Evolutionary conservation across 495 filamentous ascomycete genomes (phyloP), one percentile per base, ranked within the genome.

Genomic region (Neurospora pannonica): DNA sequence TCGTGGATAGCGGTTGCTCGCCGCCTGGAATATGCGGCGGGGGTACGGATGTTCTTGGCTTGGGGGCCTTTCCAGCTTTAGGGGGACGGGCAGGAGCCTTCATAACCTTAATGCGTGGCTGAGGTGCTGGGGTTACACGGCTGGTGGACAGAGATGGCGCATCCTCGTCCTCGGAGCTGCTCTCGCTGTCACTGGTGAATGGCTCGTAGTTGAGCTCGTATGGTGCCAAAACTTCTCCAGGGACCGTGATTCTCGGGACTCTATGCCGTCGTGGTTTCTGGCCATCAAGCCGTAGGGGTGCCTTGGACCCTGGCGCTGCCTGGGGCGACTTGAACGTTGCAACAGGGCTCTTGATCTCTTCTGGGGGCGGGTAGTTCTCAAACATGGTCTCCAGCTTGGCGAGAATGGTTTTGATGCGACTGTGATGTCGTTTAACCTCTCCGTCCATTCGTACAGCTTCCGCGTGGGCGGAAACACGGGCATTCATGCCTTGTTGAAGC

Each of bases 361-460:
- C 84, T 0, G 81, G 74, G 2, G 83, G 74, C 37, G 86, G 86
- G 71, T 83, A 88, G 46, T 88, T 85, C 42, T 87, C 82, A 38
- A 89, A 90, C 77, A 98, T 90, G 1, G 89, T 89, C 76, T 94
- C 86, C 17, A 99, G 89, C 83, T 97, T 97, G 71, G 89, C 85
- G 9, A 90, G 89, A 76, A 99, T 97, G 48, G 88, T 91, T 74
- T 86, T 89, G 71, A 94, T 85, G 37, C 94, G 91, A 77, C 89
- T 90, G 78, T 90, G 89, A 81, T 97, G 94, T 70, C 93, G 89
- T 77, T 92, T 88, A 19, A 97, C 82, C 71, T 87, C 89, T 71
- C 97, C 92, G 78, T 90, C 88, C 76, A 98, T 88, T 71, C 95
- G 90, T 78, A 87, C 85, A 9, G 96, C 92, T 81, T 99, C 96